These are phyloP conservation scores for Gracilaria domingensis DNA, from an alignment of 23 red algal species.

Conservation along the genomic window DNA sequence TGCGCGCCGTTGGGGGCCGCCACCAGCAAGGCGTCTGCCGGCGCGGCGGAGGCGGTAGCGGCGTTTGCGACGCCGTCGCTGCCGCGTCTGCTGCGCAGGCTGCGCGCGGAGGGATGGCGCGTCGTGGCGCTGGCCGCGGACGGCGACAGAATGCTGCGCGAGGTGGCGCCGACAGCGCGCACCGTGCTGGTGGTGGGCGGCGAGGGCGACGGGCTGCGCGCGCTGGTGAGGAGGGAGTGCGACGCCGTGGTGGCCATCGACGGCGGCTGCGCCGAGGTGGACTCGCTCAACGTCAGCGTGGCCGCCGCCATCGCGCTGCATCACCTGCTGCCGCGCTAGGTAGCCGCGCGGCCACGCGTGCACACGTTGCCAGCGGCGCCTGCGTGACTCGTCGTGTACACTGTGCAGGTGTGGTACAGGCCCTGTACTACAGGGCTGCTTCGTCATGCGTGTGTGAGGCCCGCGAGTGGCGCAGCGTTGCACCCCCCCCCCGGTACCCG, in stretches of 20 bases:
- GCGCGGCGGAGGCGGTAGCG: slow-evolving; percentile 88
- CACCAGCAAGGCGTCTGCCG: slow-evolving; percentile 90
- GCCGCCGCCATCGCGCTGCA: slow-evolving; percentile 86
- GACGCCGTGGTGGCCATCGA: slow-evolving; percentile 76
- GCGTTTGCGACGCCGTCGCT: slow-evolving; percentile 70
- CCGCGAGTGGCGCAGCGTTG: too few species aligned
- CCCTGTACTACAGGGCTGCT: too few species aligned
- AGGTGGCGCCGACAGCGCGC: slow-evolving; percentile 46
- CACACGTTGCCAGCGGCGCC: not conserved
- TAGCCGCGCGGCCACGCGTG: slow-evolving; percentile 67
- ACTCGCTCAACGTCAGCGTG: slow-evolving; percentile 97
- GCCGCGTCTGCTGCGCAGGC: slow-evolving; percentile 66
- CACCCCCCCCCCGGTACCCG: too few species aligned
- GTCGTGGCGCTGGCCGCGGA: slow-evolving; percentile 74
- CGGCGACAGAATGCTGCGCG: slow-evolving; percentile 4
- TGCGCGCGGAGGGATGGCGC: slow-evolving; percentile 77
- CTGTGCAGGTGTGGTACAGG: too few species aligned
- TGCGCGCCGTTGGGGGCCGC: slow-evolving; percentile 72
- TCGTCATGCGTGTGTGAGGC: too few species aligned
- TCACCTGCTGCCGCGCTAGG: slow-evolving; percentile 72
- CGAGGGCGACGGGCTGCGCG: slow-evolving; percentile 93
- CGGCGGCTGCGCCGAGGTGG: slow-evolving; percentile 48
- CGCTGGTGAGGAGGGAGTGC: slow-evolving; percentile 77
- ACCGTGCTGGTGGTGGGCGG: slow-evolving; percentile 91
- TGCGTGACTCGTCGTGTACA: too few species aligned